Base-by-base conservation (phyloP, 2,329 filamentous ascomycete species). In the Proliferodiscus dingleyae region DNA sequence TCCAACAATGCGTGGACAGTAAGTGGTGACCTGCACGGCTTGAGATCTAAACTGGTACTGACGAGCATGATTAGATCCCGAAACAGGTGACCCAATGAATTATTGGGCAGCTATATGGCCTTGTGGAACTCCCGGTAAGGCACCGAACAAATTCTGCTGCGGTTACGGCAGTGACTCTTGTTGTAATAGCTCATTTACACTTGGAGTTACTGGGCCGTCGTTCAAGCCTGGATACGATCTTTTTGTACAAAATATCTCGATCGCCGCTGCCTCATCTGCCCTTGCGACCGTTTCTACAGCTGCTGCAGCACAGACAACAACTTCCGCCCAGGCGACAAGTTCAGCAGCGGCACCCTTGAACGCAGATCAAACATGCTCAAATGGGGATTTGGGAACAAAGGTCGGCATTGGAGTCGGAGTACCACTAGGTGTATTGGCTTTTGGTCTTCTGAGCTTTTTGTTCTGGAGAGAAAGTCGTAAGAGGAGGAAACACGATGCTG, bases 371-470 rank as follows among this genome's bases (percentile, higher is more conserved):
- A 37, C 34, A 21, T 37, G 18, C 15, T 18, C 10, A 3, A 34
- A 47, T 15, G 22, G 26, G 6, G 39, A 47, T 18, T 21, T 52
- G 10, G 53, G 46, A 21, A 53, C 46, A 16, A 55, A 51, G 38
- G 24, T 55, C n/a, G 48, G 50, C 2, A 19, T 55, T 3, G 52
- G 52, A n/a, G 46, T 53, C 9, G 52, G 50, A 5, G 41, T 53
- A 5, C 52, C 50, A 21, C 46, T 55, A 3, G 47, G 50, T 8
- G 41, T 53, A 10, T 38, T 55, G 19, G 53, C 46, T 4, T 21
- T 45, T 13, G 53, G 53, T 2, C 16, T 53, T 21, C 36, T 55
- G 8, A 43, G 32, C 2, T 48, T 53, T 18, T 33, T 53, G n/a
- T 48, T 51, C 40, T 52, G 46, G 30, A 26, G 49, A n/a, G 53